Evolutionary conservation across 116 monocot genomes (phyloP).

Genomic region (Posidonia oceanica): DNA sequence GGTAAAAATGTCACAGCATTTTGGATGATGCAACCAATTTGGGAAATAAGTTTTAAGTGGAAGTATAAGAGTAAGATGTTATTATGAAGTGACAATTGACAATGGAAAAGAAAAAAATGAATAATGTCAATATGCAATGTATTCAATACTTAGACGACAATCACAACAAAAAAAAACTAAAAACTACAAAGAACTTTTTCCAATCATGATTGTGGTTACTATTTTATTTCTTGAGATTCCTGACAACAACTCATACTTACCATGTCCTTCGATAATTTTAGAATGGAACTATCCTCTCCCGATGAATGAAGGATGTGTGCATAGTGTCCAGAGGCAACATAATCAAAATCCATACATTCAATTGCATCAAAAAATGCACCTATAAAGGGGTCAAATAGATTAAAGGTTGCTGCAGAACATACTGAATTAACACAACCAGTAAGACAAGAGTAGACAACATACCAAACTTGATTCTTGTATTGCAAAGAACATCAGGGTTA

Average conservation of each 20-base stretch:
- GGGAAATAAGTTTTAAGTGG: too few species aligned
- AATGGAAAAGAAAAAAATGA: background rate
- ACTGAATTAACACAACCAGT: background rate
- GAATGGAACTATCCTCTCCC: slow-evolving; percentile 31
- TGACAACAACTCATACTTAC: slow-evolving; percentile 19
- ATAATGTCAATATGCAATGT: background rate
- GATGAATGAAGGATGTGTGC: slow-evolving; percentile 59
- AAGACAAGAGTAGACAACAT: slow-evolving; percentile 4
- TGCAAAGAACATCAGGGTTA: slow-evolving; percentile 98
- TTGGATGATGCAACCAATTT: too few species aligned
- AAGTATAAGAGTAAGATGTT: too few species aligned
- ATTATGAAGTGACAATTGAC: too few species aligned
- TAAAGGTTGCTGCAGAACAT: background rate
- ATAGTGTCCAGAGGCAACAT: slow-evolving; percentile 96
- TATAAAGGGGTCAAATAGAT: slow-evolving; percentile 5
- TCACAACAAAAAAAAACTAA: background rate
- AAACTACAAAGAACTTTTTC: background rate
- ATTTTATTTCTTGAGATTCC: background rate
- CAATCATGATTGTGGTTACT: background rate
- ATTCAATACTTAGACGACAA: background rate
- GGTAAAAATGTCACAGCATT: too few species aligned
- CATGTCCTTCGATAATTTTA: slow-evolving; percentile 78
- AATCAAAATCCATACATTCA: slow-evolving; percentile 71
- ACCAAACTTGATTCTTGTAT: slow-evolving; percentile 99
- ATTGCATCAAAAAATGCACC: slow-evolving; percentile 90